phyloP scores from a whole-genome alignment of 2,329 filamentous ascomycete species.

The Cladophialophora chaetospira region DNA sequence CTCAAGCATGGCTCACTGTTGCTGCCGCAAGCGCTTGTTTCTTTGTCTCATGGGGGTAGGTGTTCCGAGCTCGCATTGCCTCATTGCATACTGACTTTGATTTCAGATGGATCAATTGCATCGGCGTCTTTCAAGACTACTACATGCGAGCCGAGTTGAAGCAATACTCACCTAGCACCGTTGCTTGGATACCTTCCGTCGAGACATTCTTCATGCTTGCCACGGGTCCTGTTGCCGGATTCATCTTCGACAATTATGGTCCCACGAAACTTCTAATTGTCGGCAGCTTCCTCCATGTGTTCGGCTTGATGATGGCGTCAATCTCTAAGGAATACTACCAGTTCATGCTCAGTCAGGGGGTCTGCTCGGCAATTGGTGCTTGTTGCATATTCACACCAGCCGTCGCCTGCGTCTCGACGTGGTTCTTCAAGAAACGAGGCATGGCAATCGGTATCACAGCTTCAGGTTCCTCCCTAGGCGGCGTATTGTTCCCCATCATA shows the following conservation, averaged over 20 bases:
- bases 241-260: slow-evolving; percentile 64
- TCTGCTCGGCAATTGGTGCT: slow-evolving; percentile 56
- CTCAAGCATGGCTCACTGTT: slow-evolving; percentile 61
- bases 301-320: slow-evolving; percentile 62
- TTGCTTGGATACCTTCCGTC: slow-evolving; percentile 65
- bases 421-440: slow-evolving; percentile 57
- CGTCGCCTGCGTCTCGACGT: slow-evolving; percentile 46
- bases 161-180: slow-evolving; percentile 54
- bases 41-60: slow-evolving; percentile 56
- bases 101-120: slow-evolving; percentile 38
- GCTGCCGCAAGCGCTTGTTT: slow-evolving; percentile 49
- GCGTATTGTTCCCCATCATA: slow-evolving; percentile 65
- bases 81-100: background rate
- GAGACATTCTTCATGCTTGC: slow-evolving; percentile 42
- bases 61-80: slow-evolving; percentile 34
- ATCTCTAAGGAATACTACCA: slow-evolving; percentile 59
- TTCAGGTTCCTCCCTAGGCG: slow-evolving; percentile 58
- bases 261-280: slow-evolving; percentile 56
- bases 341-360: slow-evolving; percentile 57
- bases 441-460: slow-evolving; percentile 58
- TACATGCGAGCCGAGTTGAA: slow-evolving; percentile 55
- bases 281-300: slow-evolving; percentile 58
- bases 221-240: slow-evolving; percentile 65
- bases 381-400: slow-evolving; percentile 53
- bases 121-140: slow-evolving; percentile 61